phyloP scores from a whole-genome alignment of 768 basidiomycete species.

The Hypholoma fasciculare region DNA sequence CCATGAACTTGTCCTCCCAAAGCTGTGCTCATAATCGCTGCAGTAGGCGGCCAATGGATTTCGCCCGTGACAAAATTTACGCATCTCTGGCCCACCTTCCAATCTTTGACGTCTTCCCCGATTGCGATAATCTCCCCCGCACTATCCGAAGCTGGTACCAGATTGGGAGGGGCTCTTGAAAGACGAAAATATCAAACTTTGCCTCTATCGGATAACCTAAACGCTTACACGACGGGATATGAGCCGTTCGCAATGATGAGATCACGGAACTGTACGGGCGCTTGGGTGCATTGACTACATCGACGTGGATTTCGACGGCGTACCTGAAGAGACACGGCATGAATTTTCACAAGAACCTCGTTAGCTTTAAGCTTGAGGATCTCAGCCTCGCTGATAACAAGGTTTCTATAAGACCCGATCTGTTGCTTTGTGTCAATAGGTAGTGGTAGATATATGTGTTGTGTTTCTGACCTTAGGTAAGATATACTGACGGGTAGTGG shows the following conservation, averaged over 20 bases:
- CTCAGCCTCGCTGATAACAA: constrained; percentile 24
- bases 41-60: constrained; percentile 42
- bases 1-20: constrained; percentile 53
- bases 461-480: constrained; percentile 14
- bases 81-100: constrained; percentile 54
- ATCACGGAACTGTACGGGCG: constrained; percentile 45
- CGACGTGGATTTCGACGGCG: background rate
- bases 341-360: constrained; percentile 57
- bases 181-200: too few species aligned
- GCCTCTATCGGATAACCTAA: background rate
- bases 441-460: background rate
- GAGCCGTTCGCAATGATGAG: constrained; percentile 37
- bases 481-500: constrained; percentile 17
- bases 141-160: constrained; percentile 48
- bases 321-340: constrained; percentile 57
- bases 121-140: constrained; percentile 57
- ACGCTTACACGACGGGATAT: constrained; percentile 34
- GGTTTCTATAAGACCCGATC: constrained; percentile 21
- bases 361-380: constrained; percentile 35
- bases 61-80: constrained; percentile 55
- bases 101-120: constrained; percentile 42
- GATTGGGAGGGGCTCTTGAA: constrained; percentile 9
- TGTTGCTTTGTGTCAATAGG: background rate
- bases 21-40: constrained; percentile 30
- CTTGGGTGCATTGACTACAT: background rate